Percentiles rank a stretch among this genome's conserved stretches.
These are phyloP conservation scores for Pelargonium australe DNA, from an alignment of 441 rosid genomes.

Conservation along the genomic window DNA sequence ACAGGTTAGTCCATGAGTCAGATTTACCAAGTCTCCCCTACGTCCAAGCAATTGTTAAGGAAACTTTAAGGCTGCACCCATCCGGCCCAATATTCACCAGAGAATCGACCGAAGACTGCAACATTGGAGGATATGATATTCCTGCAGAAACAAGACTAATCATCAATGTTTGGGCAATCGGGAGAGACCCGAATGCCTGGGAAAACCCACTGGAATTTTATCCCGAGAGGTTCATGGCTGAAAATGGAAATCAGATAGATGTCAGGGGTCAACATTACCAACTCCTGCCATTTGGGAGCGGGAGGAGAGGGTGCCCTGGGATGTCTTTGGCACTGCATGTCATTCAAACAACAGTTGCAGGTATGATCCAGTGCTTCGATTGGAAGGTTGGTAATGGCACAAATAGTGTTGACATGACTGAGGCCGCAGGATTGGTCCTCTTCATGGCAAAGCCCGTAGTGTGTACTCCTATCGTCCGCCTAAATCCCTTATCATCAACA, in stretches of 20 bases:
- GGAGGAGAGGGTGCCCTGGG: conserved; percentile 51
- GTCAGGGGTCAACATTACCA: conserved; percentile 37
- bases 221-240: conserved; percentile 36
- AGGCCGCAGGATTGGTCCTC: conserved; percentile 43
- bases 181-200: conserved; percentile 41
- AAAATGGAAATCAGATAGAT: conserved; percentile 24
- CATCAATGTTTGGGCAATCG: conserved; percentile 50
- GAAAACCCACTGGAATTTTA: conserved; percentile 36
- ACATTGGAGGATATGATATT: conserved; percentile 33
- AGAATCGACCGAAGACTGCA: conserved; percentile 28
- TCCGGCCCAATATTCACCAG: conserved; percentile 37
- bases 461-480: conserved; percentile 34
- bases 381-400: conserved; percentile 35
- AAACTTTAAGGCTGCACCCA: conserved; percentile 44
- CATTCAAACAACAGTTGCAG: conserved; percentile 48
- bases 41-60: conserved; percentile 41
- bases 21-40: conserved; percentile 36
- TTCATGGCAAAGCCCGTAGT: conserved; percentile 40
- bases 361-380: conserved; percentile 62
- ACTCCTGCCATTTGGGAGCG: conserved; percentile 47
- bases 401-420: conserved; percentile 44
- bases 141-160: conserved; percentile 38
- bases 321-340: conserved; percentile 33
- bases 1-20: conserved; percentile 36
- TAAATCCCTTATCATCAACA: conserved; percentile 25